Conservation (phyloP, 345 rosid genomes). For the Aquilaria malaccensis region DNA sequence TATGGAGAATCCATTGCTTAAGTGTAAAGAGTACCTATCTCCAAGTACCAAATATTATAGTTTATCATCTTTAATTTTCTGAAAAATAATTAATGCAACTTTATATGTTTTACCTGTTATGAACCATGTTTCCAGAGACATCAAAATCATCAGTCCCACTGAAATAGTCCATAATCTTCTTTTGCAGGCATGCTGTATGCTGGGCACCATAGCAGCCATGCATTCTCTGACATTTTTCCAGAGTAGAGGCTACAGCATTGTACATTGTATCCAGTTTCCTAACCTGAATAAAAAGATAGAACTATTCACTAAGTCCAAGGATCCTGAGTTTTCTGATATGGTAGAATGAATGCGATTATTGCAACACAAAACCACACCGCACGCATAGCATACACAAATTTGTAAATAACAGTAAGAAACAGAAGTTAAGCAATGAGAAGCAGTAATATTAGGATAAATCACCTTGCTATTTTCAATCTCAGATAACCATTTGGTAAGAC, state of each 20-base stretch:
- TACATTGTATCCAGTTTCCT: slow-evolving; percentile 44
- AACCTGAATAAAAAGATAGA: slow-evolving; percentile 26
- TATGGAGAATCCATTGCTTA: not conserved
- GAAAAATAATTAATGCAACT: not conserved
- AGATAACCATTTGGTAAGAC: slow-evolving; percentile 69
- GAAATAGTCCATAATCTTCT: slow-evolving; percentile 52
- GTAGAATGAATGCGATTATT: no score
- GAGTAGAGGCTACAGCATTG: slow-evolving; percentile 36
- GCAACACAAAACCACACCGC: no score
- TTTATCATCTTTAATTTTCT: not conserved
- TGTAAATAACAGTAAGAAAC: not conserved
- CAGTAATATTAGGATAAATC: slow-evolving; percentile 15
- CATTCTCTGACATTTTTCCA: slow-evolving; percentile 33
- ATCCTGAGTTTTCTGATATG: no score
- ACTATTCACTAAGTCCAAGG: slow-evolving; percentile 4
- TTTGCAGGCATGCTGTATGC: slow-evolving; percentile 52
- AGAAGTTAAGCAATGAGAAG: slow-evolving; percentile 7
- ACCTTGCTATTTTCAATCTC: slow-evolving; percentile 82
- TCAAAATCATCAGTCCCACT: slow-evolving; percentile 20
- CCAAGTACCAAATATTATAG: not conserved
- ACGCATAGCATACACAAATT: not conserved
- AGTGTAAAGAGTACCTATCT: not conserved
- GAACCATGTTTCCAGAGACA: slow-evolving; percentile 30
- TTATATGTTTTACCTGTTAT: slow-evolving; percentile 34
- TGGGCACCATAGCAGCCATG: slow-evolving; percentile 35